These are phyloP conservation scores for Spatholobus suberectus DNA, from an alignment of 306 rosid species.

Conservation along the genomic window DNA sequence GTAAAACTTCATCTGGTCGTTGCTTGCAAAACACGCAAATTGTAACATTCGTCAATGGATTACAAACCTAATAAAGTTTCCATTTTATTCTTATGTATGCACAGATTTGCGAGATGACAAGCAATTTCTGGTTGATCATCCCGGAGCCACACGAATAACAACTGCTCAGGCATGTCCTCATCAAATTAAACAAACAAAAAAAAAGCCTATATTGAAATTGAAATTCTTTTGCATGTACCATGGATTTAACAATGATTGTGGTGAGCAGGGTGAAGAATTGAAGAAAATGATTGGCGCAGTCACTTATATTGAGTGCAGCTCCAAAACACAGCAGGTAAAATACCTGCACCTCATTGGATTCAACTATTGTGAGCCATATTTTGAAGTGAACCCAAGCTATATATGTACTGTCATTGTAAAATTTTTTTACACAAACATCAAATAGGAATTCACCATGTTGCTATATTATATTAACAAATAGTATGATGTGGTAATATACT, in stretches of 20 bases:
- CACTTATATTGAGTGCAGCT: conserved; percentile 86
- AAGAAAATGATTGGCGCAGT: conserved; percentile 89
- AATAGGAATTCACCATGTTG: neutral
- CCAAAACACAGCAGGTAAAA: conserved; percentile 90
- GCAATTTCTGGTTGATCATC: conserved; percentile 66
- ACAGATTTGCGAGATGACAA: conserved; percentile 79
- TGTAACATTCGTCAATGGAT: neutral
- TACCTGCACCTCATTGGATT: neutral
- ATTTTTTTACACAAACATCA: no score
- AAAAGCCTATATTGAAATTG: conserved; percentile 4
- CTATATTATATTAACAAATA: neutral
- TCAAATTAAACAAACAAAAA: neutral
- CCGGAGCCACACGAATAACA: conserved; percentile 61
- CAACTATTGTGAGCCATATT: neutral
- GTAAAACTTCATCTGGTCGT: neutral
- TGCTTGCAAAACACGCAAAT: conserved; percentile 13
- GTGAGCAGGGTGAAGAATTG: conserved; percentile 84
- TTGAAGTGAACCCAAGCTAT: conserved; percentile 14
- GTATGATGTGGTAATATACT: neutral
- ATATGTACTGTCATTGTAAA: no score
- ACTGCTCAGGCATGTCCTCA: conserved; percentile 59
- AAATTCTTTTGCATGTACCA: neutral
- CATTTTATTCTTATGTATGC: neutral
- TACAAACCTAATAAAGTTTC: neutral
- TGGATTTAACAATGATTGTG: conserved; percentile 20